Evolutionary conservation across 1,284 basidiomycete genomes (phyloP).

Genomic region (Fomitiporia mediterranea): DNA sequence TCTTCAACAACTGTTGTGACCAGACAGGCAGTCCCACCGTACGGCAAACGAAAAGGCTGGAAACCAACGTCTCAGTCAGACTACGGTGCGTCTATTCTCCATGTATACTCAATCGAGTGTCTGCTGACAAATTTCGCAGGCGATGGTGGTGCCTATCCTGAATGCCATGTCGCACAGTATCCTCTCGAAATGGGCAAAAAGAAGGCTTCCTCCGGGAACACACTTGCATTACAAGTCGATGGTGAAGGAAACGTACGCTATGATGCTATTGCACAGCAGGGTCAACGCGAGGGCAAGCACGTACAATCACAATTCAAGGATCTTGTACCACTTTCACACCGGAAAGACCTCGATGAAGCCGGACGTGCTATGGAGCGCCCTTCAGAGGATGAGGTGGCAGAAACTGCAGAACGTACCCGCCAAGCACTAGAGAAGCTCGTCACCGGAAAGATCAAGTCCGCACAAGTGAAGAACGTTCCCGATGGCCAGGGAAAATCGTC

Average conservation of each 20-base stretch:
- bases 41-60: constrained; percentile 86
- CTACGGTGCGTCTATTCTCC: constrained; percentile 55
- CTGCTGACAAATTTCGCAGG: constrained; percentile 37
- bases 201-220: constrained; percentile 90
- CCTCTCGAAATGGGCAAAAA: constrained; percentile 94
- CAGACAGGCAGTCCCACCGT: constrained; percentile 63
- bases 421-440: constrained; percentile 91
- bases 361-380: constrained; percentile 84
- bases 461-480: constrained; percentile 86
- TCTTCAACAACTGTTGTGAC: constrained; percentile 43
- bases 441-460: constrained; percentile 94
- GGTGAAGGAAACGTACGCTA: constrained; percentile 95
- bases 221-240: constrained; percentile 94
- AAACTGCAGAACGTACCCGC: constrained; percentile 86
- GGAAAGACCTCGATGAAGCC: constrained; percentile 81
- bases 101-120: neutral
- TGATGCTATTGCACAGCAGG: constrained; percentile 95
- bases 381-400: constrained; percentile 84
- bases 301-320: constrained; percentile 98
- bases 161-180: constrained; percentile 97
- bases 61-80: constrained; percentile 79
- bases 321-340: constrained; percentile 87
- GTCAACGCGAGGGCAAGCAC: constrained; percentile 78
- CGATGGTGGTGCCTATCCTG: constrained; percentile 94
- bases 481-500: constrained; percentile 74